Evolutionary conservation across 2,329 filamentous ascomycete species (phyloP).

Genomic region (Apiospora sp.): DNA sequence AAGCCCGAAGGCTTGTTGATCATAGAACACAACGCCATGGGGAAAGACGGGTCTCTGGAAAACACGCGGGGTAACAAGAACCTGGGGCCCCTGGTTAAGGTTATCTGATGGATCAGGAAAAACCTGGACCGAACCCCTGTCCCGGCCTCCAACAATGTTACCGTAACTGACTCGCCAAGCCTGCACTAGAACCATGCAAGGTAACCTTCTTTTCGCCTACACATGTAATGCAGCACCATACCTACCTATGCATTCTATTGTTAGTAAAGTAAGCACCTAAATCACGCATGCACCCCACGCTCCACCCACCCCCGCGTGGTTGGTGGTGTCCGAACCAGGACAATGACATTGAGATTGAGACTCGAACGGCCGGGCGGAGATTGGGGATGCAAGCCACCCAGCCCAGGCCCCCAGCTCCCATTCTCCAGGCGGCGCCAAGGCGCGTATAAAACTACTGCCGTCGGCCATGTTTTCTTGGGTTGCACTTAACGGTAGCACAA

Average conservation of each 20-base stretch:
- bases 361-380: not conserved
- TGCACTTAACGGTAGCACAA: slow-evolving; percentile 13
- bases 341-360: no score
- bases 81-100: not conserved
- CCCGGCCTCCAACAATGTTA: not conserved
- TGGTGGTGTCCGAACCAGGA: not conserved
- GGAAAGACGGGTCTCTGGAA: not conserved
- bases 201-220: slow-evolving; percentile 8
- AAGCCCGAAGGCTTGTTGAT: no score
- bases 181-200: not conserved
- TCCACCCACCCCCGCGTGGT: not conserved
- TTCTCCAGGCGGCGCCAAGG: not conserved
- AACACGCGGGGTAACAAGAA: not conserved
- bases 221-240: not conserved
- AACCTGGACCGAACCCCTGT: not conserved
- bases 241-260: not conserved
- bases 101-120: not conserved
- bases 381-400: no score
- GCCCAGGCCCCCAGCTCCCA: no score
- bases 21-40: no score
- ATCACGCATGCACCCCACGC: not conserved
- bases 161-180: not conserved
- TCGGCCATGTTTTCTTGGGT: not conserved
- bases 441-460: not conserved
- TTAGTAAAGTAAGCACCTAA: not conserved